These are phyloP conservation scores for Mycena haematopus DNA, from an alignment of 768 basidiomycete genomes.

Conservation along the genomic window DNA sequence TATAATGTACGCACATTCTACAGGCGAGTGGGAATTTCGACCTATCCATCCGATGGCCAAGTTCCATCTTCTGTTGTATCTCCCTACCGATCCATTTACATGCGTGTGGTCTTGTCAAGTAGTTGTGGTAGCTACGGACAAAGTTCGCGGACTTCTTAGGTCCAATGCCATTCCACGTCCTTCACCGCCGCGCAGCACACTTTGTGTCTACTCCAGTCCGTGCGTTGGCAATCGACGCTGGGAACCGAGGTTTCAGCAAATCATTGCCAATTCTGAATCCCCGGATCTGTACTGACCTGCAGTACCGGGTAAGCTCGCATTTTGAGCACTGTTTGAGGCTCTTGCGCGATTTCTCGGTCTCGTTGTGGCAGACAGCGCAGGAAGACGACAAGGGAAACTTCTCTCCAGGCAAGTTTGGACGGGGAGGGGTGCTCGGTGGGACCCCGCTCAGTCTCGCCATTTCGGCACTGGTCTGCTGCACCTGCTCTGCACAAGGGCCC, in stretches of 20 bases:
- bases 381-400: constrained; percentile 16
- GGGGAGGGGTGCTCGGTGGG: not conserved
- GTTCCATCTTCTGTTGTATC: too few relatives aligned
- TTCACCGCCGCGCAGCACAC: constrained; percentile 25
- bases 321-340: constrained; percentile 20
- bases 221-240: constrained; percentile 25
- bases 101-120: too few relatives aligned
- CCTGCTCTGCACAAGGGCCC: constrained; percentile 8
- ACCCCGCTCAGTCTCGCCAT: not conserved
- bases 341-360: not conserved
- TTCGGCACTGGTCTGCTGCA: not conserved
- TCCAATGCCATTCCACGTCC: constrained; percentile 20
- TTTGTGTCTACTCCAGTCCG: constrained; percentile 25
- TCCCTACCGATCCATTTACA: too few relatives aligned
- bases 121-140: too few relatives aligned
- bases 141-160: not conserved
- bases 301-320: constrained; percentile 24
- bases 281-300: constrained; percentile 19
- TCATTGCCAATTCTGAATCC: not conserved
- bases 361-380: constrained; percentile 22
- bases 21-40: too few relatives aligned
- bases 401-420: not conserved
- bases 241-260: not conserved
- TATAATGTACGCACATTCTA: too few relatives aligned
- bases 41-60: too few relatives aligned